Base-by-base conservation (phyloP, 768 basidiomycete genomes). In the Rickenella mellea region DNA sequence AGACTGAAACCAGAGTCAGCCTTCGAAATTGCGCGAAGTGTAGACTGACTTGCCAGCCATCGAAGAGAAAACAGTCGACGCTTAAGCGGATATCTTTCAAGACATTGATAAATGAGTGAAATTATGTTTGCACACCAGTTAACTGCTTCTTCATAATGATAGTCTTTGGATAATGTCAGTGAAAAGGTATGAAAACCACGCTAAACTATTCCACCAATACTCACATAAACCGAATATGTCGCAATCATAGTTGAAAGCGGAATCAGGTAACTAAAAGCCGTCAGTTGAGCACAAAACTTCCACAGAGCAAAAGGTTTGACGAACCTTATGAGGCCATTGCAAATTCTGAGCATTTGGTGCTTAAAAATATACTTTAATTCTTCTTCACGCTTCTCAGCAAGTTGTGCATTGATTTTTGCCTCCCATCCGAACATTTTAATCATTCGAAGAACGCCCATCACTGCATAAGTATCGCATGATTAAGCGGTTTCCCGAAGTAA, bases 361-460 rank as follows among this genome's bases (percentile, higher is more conserved):
- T 56, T 56, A 51, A 55, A 59, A 45, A 68, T 55, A 26, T 54
- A 55, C 4, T 46, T 41, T 28, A 72, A 51, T 51, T 72, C 70
- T 6, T 55, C 53, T 28, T 65, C 65, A 39, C 70, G 59, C 48
- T 66, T 66, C 33, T 52, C 51, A 1, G 41, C 47, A 19, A 52
- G n/a, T n/a, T 58, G 49, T 19, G 59, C 66, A 11, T 65, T 42
- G 37, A 68, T 66, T 48, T 69, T 70, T 8, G 64, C 60, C 50
- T 79, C 70, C 70, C 83, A 73, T 6, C 70, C 83, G 49, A 85
- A 83, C 31, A 83, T 60, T 57, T 85, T 84, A 53, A 82, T 65
- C 74, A 83, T 81, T n/a, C 79, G 69, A 12, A 80, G 56, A 15
- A 75, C 70, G 41, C 69, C 70, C 52, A 78, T 63, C 4, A 66